Evolutionary conservation across 164 flowering plant genomes (phyloP), one percentile per base, ranked within the genome.

Genomic region (Chloranthus sessilifolius): DNA sequence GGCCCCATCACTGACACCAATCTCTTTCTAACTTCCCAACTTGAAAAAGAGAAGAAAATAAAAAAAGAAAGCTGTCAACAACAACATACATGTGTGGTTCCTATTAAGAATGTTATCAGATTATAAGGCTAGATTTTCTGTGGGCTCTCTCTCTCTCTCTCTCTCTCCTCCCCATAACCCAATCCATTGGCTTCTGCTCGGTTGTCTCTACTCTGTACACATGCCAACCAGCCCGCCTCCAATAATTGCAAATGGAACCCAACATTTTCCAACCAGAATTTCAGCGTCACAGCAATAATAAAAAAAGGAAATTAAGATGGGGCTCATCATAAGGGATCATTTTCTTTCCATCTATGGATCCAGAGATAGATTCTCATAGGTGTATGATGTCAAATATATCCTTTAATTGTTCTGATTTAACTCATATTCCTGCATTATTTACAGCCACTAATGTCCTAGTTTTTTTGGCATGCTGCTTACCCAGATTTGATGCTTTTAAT

Each of bases 1-100:
- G 58, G 31, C n/a, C 24, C 63, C 44, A 20, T 4, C 38, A 35
- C 46, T 52, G 40, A 43, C 63, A 59, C 52, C 51, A 43, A 33
- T 34, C 40, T 38, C 41, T 26, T 26, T 45, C 56, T 23, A 31
- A 7, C 52, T 38, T 36, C 29, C 58, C 36, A 47, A 46, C 38
- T 16, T 17, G n/a, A 59, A 34, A 50, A 40, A 40, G n/a, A 49
- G n/a, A 3, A 11, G 29, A 39, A 12, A 3, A 28, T 26, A 16
- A 28, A 38, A 19, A 37, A 33, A 23, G 10, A 21, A 17, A 41
- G 38, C 21, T 16, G 42, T 48, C 40, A 12, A 28, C 30, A 43
- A 16, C 44, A 27, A 22, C 25, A 36, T 21, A 26, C 16, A 46
- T 52, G 52, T 19, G 30, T 40, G 46, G 36, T 46, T 31, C 12